Percentiles rank a stretch among this genome's conserved stretches.
These are phyloP conservation scores for Oenanthe sinensis DNA, from an alignment of 129 eudicot species.

Conservation along the genomic window DNA sequence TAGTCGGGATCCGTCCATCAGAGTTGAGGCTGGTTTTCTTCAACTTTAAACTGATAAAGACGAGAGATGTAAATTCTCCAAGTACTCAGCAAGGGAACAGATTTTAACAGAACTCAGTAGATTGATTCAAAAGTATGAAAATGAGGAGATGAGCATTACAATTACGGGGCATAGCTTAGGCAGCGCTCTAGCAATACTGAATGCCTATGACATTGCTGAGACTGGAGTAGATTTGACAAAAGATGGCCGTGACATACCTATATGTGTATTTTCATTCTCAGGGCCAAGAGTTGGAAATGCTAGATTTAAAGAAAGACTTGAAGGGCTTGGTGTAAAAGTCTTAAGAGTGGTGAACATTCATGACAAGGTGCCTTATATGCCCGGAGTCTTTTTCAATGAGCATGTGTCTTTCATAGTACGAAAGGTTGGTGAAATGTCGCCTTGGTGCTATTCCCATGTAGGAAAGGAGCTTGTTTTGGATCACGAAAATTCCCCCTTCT, in stretches of 20 bases:
- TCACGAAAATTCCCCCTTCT: constrained; percentile 38
- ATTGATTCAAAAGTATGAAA: constrained; percentile 21
- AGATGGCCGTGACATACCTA: constrained; percentile 22
- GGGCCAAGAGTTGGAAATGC: constrained; percentile 63
- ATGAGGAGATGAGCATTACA: constrained; percentile 40
- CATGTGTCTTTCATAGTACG: constrained; percentile 13
- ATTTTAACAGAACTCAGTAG: constrained; percentile 33
- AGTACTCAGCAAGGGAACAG: constrained; percentile 25
- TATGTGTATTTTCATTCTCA: constrained; percentile 38
- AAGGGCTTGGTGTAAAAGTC: constrained; percentile 43
- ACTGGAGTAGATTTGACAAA: constrained; percentile 23
- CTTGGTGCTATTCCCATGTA: constrained; percentile 42
- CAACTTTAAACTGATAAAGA: constrained; percentile 41
- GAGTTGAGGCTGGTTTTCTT: constrained; percentile 56
- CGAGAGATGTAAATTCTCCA: constrained; percentile 26
- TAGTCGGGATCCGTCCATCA: constrained; percentile 31
- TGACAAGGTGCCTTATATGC: constrained; percentile 41
- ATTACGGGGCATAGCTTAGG: constrained; percentile 59
- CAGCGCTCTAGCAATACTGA: constrained; percentile 39
- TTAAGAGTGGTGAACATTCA: constrained; percentile 45
- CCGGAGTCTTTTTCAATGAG: constrained; percentile 40
- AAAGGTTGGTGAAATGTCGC: constrained; percentile 20
- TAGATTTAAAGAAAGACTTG: constrained; percentile 32
- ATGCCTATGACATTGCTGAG: constrained; percentile 50
- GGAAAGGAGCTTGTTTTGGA: constrained; percentile 56